Evolutionary conservation across 306 rosid species (phyloP), one percentile per base, ranked within the genome.

Genomic region (Betula pendula): DNA sequence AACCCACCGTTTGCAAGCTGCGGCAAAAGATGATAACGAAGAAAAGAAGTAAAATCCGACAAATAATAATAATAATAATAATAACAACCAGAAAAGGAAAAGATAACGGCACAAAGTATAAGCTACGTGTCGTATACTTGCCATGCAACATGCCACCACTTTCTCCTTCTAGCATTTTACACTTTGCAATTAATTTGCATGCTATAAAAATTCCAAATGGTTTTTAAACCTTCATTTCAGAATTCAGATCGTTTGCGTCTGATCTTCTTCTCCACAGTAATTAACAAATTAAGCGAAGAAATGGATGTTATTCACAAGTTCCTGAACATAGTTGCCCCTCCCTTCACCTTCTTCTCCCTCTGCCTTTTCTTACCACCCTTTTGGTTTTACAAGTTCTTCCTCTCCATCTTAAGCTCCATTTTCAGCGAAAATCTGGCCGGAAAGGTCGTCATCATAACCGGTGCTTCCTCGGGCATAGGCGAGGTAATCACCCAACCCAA

Each of bases 401-500:
- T 79, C 56, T 87, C 76, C 40, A 63, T 62, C 55, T 3, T 88
- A 1, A 69, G 40, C 63, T 63, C 40, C 53, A 16, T 87, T 43
- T 82, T 87, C 85, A 22, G 24, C 12, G 95, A 92, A 81, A 77
- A 82, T 70, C 70, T 90, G 8, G 31, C 88, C 6, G 88, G 89
- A 17, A 88, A 92, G 74, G 96, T 92, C 47, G 81, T 92, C 76
- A 85, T 88, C 71, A 87, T 92, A 65, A 90, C 93, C 7, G 90
- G 96, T 31, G 93, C 96, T 77, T 90, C 92, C 75, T 92, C 93
- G 5, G 85, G 89, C 8, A 85, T 85, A 16, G 89, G 89, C n/a
- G 82, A 87, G 85, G 91, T 87, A 76, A 4, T 19, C 2, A 42
- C 15, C 63, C 35, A 9, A 9, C 15, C 55, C 55, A 49, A 4